phyloP scores from a whole-genome alignment of 164 flowering plant species.

The Aristolochia contorta region DNA sequence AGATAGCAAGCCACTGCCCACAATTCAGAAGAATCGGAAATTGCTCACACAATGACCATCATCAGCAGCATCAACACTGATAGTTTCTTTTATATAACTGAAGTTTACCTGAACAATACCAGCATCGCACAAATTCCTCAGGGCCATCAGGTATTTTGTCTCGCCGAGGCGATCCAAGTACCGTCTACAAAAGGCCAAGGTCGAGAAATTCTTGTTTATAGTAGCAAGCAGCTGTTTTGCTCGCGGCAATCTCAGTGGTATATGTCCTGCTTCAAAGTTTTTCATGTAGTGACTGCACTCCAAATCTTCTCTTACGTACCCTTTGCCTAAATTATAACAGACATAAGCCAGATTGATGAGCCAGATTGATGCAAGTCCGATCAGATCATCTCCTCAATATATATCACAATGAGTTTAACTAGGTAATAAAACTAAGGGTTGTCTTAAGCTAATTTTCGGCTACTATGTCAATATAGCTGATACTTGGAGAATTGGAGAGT shows the following conservation, averaged over 20 bases:
- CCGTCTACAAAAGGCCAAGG: conserved; percentile 94
- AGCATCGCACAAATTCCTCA: conserved; percentile 83
- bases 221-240: conserved; percentile 92
- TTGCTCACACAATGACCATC: background rate
- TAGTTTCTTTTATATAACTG: background rate
- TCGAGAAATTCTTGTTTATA: conserved; percentile 87
- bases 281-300: conserved; percentile 99
- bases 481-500: no score
- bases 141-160: conserved; percentile 88
- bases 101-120: conserved; percentile 83
- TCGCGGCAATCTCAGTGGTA: conserved; percentile 82
- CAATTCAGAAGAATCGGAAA: background rate
- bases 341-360: background rate
- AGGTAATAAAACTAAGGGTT: no score
- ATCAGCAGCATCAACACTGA: background rate
- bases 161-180: conserved; percentile 93
- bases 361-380: background rate
- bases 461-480: no score
- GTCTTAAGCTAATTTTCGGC: no score
- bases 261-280: conserved; percentile 78
- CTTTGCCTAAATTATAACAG: conserved; percentile 59
- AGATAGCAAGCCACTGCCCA: background rate
- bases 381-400: no score
- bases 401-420: no score
- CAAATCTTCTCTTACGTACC: conserved; percentile 89